Evolutionary conservation across 176 grass and related monocot genomes (phyloP), one percentile per base, ranked within the genome.

Genomic region (Lolium multiflorum): DNA sequence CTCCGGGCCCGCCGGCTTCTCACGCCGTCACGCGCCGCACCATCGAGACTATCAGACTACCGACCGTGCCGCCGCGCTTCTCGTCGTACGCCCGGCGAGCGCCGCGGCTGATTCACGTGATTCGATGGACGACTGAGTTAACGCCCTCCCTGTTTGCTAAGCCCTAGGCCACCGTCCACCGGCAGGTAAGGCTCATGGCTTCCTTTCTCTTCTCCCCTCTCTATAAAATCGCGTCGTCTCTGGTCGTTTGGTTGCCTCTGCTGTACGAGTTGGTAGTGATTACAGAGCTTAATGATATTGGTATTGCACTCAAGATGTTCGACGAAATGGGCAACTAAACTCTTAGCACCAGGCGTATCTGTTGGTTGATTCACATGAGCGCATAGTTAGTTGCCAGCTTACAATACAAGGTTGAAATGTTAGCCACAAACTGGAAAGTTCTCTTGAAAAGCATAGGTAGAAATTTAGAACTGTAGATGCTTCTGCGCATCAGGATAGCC

Each of bases 291-390:
- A 6, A 37, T 37, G 64, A 17, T 37, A 16, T 37, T 67, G 64
- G 14, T 0, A 67, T 67, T 37, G 28, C 64, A 37, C 28, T 67
- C 64, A 9, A 62, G 64, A 6, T 86, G 41, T 62, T 86, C 25
- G 66, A 72, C 15, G 54, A 72, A 80, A 72, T 82, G n/a, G n/a
- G 11, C 7, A 21, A 7, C 52, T 8, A 60, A 72, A 64, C 67
- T n/a, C 39, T 2, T 14, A 49, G 43, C 12, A 59, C n/a, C 22
- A 12, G 35, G 46, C 7, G 17, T 50, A 44, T 9, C 14, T 56
- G 35, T 20, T 57, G 37, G 22, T 11, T 13, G 11, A 76, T 63
- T 24, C 51, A 48, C 16, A 1, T 6, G 14, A 24, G 11, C 21
- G 24, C 7, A 7, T 10, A 41, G 1, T 18, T 43, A 67, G 20